Percentiles rank a stretch among this genome's conserved stretches.
Conservation (phyloP, 768 basidiomycete species). For the Naematelia encephala region DNA sequence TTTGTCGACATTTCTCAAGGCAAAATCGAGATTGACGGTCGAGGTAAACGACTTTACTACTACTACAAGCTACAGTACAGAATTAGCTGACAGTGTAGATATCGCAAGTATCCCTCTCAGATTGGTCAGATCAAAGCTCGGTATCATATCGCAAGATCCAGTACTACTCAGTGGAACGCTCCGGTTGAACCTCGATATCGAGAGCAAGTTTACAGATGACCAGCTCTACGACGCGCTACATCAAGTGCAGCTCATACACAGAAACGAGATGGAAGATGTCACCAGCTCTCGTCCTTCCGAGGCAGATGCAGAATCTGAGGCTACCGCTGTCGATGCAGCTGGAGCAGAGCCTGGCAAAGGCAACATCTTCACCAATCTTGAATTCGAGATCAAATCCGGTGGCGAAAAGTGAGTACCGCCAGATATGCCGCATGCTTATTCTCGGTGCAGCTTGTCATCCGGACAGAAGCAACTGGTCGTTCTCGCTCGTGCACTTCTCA, state of each 20-base stretch:
- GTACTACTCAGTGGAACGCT: slow-evolving; percentile 40
- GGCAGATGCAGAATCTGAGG: neutral
- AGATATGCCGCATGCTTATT: no score
- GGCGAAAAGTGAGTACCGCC: slow-evolving; percentile 35
- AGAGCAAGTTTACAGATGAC: slow-evolving; percentile 31
- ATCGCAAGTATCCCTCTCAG: slow-evolving; percentile 35
- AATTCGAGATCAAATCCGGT: slow-evolving; percentile 39
- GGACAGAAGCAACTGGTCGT: slow-evolving; percentile 48
- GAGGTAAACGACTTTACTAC: slow-evolving; percentile 18
- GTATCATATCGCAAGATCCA: slow-evolving; percentile 47
- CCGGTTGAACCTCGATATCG: slow-evolving; percentile 47
- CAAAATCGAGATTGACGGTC: slow-evolving; percentile 40
- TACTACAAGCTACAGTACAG: no score
- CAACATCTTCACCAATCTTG: slow-evolving; percentile 39
- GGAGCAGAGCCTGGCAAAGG: neutral
- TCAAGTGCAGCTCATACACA: slow-evolving; percentile 34
- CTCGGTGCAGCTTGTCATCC: slow-evolving; percentile 31
- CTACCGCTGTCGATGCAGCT: slow-evolving; percentile 13
- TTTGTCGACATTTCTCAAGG: slow-evolving; percentile 44
- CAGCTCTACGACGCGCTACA: slow-evolving; percentile 42
- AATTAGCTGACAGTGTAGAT: slow-evolving; percentile 27
- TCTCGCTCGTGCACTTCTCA: slow-evolving; percentile 41
- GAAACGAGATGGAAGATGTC: neutral
- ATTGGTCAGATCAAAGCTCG: slow-evolving; percentile 33
- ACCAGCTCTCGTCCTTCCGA: slow-evolving; percentile 9